Percentiles rank a stretch among this genome's conserved stretches.
These are phyloP conservation scores for Monosporascus sp. DNA, from an alignment of 2,329 filamentous ascomycete genomes.

Conservation along the genomic window DNA sequence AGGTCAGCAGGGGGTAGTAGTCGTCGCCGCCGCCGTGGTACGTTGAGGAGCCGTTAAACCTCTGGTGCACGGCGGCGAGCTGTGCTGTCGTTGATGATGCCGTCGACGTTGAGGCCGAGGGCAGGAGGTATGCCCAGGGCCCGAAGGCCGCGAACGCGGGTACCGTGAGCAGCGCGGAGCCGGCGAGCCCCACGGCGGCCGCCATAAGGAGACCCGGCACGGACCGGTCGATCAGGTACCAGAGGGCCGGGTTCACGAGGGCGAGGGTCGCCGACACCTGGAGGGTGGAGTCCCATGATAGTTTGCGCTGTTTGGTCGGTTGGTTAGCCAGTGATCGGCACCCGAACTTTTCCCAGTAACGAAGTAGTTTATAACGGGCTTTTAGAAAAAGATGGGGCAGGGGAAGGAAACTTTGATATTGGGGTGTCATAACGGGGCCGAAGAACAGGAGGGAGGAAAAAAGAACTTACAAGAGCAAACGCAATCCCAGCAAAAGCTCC, in stretches of 20 bases:
- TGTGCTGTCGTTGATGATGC: too few relatives aligned
- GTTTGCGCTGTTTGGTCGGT: constrained; percentile 58
- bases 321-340: too few relatives aligned
- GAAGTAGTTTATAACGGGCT: neutral
- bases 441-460: neutral
- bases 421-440: neutral
- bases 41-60: neutral
- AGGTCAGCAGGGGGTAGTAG: neutral
- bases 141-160: constrained; percentile 42
- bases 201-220: constrained; percentile 79
- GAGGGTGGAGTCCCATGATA: constrained; percentile 92
- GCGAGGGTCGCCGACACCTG: constrained; percentile 87
- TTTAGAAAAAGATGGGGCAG: constrained; percentile 8
- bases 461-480: constrained; percentile 67
- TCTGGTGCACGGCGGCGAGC: neutral
- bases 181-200: constrained; percentile 64
- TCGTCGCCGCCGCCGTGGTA: constrained; percentile 17
- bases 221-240: constrained; percentile 94
- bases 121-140: neutral
- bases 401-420: neutral
- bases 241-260: constrained; percentile 86
- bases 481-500: constrained; percentile 58
- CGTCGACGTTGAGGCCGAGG: too few relatives aligned
- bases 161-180: constrained; percentile 68
- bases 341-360: too few relatives aligned